Percentiles rank a stretch among this genome's conserved stretches.
These are phyloP conservation scores for Erysimum cheiri DNA, from an alignment of 441 rosid genomes.

Conservation along the genomic window DNA sequence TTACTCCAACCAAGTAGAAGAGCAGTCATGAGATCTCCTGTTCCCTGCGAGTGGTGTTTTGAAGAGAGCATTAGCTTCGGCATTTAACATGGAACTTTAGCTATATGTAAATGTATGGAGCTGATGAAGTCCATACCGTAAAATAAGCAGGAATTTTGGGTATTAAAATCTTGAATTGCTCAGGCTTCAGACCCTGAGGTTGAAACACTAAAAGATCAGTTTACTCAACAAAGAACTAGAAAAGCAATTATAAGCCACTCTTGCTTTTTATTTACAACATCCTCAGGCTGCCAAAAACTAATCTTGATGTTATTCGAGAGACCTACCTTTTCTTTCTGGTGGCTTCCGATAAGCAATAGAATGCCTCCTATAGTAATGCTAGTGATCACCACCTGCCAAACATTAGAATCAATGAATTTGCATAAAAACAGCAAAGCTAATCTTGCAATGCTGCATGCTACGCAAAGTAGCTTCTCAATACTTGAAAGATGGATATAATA, in stretches of 20 bases:
- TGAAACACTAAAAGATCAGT: constrained; percentile 27
- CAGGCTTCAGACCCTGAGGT: constrained; percentile 73
- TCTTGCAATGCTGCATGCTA: neutral
- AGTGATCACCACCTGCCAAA: constrained; percentile 90
- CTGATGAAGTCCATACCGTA: constrained; percentile 63
- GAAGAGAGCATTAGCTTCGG: constrained; percentile 14
- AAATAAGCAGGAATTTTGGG: constrained; percentile 95
- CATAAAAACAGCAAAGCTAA: constrained; percentile 11
- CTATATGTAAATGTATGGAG: neutral
- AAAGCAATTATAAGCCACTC: constrained; percentile 1
- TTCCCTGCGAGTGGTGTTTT: constrained; percentile 65
- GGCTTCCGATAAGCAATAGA: constrained; percentile 91
- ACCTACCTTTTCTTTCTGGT: constrained; percentile 86
- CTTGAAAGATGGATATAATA: neutral
- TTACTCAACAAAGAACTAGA: neutral
- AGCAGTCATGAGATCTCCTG: constrained; percentile 97
- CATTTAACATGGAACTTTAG: constrained; percentile 7
- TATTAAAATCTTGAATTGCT: constrained; percentile 91
- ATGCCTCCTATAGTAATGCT: constrained; percentile 82
- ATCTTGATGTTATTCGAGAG: neutral
- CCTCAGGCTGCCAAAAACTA: constrained; percentile 5
- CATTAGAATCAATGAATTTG: constrained; percentile 12
- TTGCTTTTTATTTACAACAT: constrained; percentile 14
- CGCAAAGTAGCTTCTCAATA: constrained; percentile 10
- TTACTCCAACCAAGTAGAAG: constrained; percentile 99